Percentiles rank a stretch among this genome's conserved stretches.
Conservation (phyloP, 768 basidiomycete species). For the Boletus huronensis region DNA sequence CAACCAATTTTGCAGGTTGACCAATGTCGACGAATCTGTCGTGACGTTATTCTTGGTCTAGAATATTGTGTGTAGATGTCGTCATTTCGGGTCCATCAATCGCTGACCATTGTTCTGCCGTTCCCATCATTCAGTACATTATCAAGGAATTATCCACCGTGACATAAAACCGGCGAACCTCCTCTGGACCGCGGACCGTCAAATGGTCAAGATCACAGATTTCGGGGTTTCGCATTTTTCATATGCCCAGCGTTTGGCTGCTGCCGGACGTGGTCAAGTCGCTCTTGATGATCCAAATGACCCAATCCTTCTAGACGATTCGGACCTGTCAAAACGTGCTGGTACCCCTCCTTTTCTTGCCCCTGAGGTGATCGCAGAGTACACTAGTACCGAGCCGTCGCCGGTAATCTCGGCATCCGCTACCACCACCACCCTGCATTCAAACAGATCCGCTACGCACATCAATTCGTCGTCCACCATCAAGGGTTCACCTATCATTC, state of each 20-base stretch:
- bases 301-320: slow-evolving; percentile 74
- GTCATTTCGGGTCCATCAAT: slow-evolving; percentile 1
- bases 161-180: slow-evolving; percentile 99
- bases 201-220: slow-evolving; percentile 94
- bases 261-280: slow-evolving; percentile 43
- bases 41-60: slow-evolving; percentile 90
- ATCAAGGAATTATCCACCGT: slow-evolving; percentile 97
- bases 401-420: slow-evolving; percentile 32
- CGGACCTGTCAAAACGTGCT: slow-evolving; percentile 84
- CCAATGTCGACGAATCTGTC: slow-evolving; percentile 82
- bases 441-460: slow-evolving; percentile 27
- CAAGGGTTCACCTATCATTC: slow-evolving; percentile 22
- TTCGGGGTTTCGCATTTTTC: slow-evolving; percentile 98
- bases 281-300: slow-evolving; percentile 48
- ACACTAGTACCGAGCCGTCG: slow-evolving; percentile 35
- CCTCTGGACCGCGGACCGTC: slow-evolving; percentile 82
- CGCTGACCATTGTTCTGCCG: not conserved
- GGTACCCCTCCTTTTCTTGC: slow-evolving; percentile 97
- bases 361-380: slow-evolving; percentile 86
- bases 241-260: slow-evolving; percentile 76
- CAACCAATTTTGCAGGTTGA: slow-evolving; percentile 77
- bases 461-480: slow-evolving; percentile 30
- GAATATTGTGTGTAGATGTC: slow-evolving; percentile 76
- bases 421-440: slow-evolving; percentile 31
- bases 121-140: slow-evolving; percentile 64